phyloP scores from a whole-genome alignment of 2,329 filamentous ascomycete genomes.

The Botrytis medusae region DNA sequence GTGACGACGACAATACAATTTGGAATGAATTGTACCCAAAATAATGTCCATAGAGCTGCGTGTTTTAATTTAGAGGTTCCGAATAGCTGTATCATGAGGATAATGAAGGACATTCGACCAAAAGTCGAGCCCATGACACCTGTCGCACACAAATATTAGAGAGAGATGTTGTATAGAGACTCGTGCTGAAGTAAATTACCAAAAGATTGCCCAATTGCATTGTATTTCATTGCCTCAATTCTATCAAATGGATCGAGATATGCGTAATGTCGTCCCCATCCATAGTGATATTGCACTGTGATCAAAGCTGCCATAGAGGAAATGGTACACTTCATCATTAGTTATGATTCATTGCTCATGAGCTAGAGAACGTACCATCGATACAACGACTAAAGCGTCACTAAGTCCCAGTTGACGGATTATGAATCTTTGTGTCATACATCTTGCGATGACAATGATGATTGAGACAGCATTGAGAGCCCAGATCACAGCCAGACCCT shows the following conservation, averaged over 20 bases:
- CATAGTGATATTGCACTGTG: conserved; percentile 27
- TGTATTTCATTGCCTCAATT: conserved; percentile 25
- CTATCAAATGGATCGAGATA: conserved; percentile 23
- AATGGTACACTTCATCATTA: conserved; percentile 7
- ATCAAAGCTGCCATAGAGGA: conserved; percentile 19
- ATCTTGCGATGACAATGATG: conserved; percentile 24
- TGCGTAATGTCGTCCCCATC: conserved; percentile 27
- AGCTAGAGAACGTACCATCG: conserved; percentile 14
- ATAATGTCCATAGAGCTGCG: conserved; percentile 22
- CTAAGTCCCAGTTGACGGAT: conserved; percentile 24
- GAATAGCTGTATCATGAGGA: conserved; percentile 29
- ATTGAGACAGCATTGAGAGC: conserved; percentile 23
- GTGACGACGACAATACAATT: conserved; percentile 23
- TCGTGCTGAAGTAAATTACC: not conserved
- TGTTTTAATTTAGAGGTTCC: conserved; percentile 21
- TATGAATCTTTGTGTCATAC: conserved; percentile 23
- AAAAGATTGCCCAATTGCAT: conserved; percentile 26
- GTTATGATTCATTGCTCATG: too few relatives aligned
- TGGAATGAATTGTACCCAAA: conserved; percentile 22
- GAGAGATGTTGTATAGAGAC: not conserved
- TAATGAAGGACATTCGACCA: conserved; percentile 25
- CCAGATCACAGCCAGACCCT: conserved; percentile 24
- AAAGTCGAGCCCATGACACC: conserved; percentile 29
- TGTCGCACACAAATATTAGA: not conserved
- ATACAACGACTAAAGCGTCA: conserved; percentile 25